Percentiles rank a stretch among this genome's conserved stretches.
Evolutionary conservation across 2,329 filamentous ascomycete species (phyloP).

Genomic region (Chaetomium globosum): DNA sequence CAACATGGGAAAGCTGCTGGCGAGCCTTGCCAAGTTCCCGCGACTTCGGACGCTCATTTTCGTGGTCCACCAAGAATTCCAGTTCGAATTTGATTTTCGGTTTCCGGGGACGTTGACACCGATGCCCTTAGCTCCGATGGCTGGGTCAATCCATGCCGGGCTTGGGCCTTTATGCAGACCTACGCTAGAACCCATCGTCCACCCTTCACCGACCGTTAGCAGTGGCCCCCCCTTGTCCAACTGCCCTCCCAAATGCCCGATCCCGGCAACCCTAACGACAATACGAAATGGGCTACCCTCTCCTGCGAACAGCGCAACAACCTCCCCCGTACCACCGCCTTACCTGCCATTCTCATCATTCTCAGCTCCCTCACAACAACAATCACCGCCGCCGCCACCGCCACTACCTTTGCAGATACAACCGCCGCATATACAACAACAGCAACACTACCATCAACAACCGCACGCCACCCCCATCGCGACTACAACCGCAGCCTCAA

Average conservation of each 20-base stretch:
- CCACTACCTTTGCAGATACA: conserved; percentile 7
- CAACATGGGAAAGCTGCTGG: conserved; percentile 49
- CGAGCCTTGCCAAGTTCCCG: conserved; percentile 47
- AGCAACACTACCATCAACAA: conserved; percentile 12
- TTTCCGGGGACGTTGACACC: conserved; percentile 36
- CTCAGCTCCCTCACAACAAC: conserved; percentile 20
- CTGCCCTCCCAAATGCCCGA: conserved; percentile 6
- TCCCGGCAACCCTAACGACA: conserved; percentile 7
- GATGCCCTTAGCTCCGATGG: conserved; percentile 20
- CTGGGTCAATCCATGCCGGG: not conserved
- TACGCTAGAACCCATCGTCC: not conserved
- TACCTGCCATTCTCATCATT: conserved; percentile 8
- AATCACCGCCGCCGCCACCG: conserved; percentile 11
- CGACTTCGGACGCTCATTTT: conserved; percentile 49
- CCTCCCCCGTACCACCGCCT: conserved; percentile 24
- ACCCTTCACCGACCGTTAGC: conserved; percentile 21
- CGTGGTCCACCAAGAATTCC: conserved; percentile 53
- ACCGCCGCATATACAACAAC: conserved; percentile 5
- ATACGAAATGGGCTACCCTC: conserved; percentile 9
- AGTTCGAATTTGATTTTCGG: conserved; percentile 48
- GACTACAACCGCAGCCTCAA: conserved; percentile 11
- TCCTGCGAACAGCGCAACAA: conserved; percentile 19
- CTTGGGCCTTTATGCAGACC: not conserved
- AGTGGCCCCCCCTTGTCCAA: not conserved
- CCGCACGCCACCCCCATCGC: conserved; percentile 9